Conservation (phyloP, 306 rosid species). For the Cucumis cinereus region DNA sequence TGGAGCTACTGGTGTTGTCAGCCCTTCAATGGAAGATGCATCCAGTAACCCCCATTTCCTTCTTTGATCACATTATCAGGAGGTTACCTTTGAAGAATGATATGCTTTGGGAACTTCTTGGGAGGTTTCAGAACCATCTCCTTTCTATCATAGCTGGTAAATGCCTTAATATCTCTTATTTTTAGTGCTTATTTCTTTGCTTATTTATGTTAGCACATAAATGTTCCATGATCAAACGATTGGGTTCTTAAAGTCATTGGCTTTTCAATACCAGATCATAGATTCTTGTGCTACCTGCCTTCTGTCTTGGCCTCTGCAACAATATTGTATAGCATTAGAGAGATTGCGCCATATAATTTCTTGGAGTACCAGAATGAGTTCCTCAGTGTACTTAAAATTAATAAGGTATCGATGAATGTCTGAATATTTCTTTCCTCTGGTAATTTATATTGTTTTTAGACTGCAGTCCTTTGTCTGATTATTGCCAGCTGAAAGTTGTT, state of each 20-base stretch:
- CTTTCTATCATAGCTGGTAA: constrained; percentile 54
- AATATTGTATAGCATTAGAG: constrained; percentile 62
- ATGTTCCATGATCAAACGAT: background rate
- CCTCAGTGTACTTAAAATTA: constrained; percentile 49
- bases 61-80: constrained; percentile 67
- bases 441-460: background rate
- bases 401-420: constrained; percentile 37
- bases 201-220: background rate
- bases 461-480: constrained; percentile 5
- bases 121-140: constrained; percentile 62
- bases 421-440: background rate
- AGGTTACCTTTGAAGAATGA: constrained; percentile 61
- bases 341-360: constrained; percentile 49
- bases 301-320: constrained; percentile 77
- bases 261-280: constrained; percentile 38
- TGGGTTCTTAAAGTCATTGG: constrained; percentile 1
- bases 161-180: background rate
- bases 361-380: constrained; percentile 56
- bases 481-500: constrained; percentile 1
- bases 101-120: constrained; percentile 62
- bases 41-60: constrained; percentile 83
- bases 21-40: constrained; percentile 89
- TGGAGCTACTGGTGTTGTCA: constrained; percentile 85
- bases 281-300: constrained; percentile 51
- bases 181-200: background rate